phyloP scores from a whole-genome alignment of 495 filamentous ascomycete genomes.

The Aspergillus heteromorphus region DNA sequence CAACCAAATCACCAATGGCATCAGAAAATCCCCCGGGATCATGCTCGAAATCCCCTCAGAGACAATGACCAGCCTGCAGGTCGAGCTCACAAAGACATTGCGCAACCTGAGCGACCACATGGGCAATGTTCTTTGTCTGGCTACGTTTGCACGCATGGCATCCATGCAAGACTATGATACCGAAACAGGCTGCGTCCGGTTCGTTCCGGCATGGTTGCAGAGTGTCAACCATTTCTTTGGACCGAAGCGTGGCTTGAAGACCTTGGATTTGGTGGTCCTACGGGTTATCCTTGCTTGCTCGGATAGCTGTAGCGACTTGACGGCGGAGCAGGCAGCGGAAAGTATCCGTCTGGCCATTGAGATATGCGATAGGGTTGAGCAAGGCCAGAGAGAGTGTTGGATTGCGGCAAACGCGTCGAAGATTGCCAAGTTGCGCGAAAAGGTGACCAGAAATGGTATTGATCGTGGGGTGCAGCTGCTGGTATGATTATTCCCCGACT shows the following conservation, averaged over 20 bases:
- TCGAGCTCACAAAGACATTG: slow-evolving; percentile 41
- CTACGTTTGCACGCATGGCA: slow-evolving; percentile 41
- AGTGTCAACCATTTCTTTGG: slow-evolving; percentile 46
- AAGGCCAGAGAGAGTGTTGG: slow-evolving; percentile 39
- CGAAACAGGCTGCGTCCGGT: slow-evolving; percentile 10
- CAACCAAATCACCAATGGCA: slow-evolving; percentile 33
- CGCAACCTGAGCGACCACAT: slow-evolving; percentile 42
- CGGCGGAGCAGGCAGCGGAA: slow-evolving; percentile 37
- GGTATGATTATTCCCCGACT: slow-evolving; percentile 26
- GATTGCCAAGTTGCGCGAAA: slow-evolving; percentile 49
- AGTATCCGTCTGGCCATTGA: slow-evolving; percentile 46
- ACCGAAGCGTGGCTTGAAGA: slow-evolving; percentile 46
- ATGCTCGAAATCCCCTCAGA: slow-evolving; percentile 33
- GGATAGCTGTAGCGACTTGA: slow-evolving; percentile 29
- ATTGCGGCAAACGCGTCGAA: slow-evolving; percentile 34
- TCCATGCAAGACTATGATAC: slow-evolving; percentile 8
- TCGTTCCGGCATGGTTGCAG: slow-evolving; percentile 27
- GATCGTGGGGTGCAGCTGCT: slow-evolving; percentile 36
- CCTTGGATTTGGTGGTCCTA: slow-evolving; percentile 49
- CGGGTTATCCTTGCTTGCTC: slow-evolving; percentile 50
- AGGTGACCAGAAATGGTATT: slow-evolving; percentile 37
- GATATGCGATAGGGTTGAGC: slow-evolving; percentile 41
- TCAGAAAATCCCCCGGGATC: slow-evolving; percentile 25
- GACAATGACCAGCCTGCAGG: slow-evolving; percentile 38
- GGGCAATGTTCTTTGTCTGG: slow-evolving; percentile 45